Base-by-base conservation (phyloP, 2,329 filamentous ascomycete genomes). In the Pseudogymnoascus sp. region DNA sequence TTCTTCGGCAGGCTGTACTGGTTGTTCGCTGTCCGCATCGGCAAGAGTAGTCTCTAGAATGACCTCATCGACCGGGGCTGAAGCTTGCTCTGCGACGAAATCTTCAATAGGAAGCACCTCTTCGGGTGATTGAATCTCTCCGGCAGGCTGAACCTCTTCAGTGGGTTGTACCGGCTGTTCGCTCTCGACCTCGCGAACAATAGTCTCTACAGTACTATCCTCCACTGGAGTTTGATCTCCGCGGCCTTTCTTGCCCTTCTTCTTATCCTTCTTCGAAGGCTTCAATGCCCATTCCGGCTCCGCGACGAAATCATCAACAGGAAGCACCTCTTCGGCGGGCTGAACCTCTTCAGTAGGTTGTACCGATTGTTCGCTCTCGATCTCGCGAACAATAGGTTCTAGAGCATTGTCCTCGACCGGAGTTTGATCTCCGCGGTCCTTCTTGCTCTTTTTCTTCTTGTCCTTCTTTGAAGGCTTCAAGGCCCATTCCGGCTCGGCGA, bases 201-300 rank as follows among this genome's bases (percentile, higher is more conserved):
- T 28, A 38, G 34, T 37, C 18, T 60, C 59, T 7, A 14, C 16
- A 25, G 37, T 6, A 62, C 21, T 31, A n/a, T 28, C 25, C 28
- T 62, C 40, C 2, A 28, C 50, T 1, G 18, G 16, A 2, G 25
- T 28, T 16, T 53, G 18, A 3, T 63, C 28, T 6, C 7, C 46
- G 14, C 21, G 23, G 11, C 10, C n/a, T 25, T 59, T 36, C 21
- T 60, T 59, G 12, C 28, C 28, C 28, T 71, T 72, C 63, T 72
- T 80, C 71, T 79, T 79, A 7, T 70, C 70, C 65, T 75, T 75
- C 63, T 75, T 76, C 10, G 72, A 71, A 12, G 38, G 61, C 25
- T 56, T 46, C 14, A 18, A 23, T 2, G 42, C 31, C 34, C 25
- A 25, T 36, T 25, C 56, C n/a, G 56, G 18, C 31, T 60, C 56